Percentiles rank a stretch among this genome's conserved stretches.
Evolutionary conservation across 2,329 filamentous ascomycete genomes (phyloP).

Genomic region (Diaporthe sp.): DNA sequence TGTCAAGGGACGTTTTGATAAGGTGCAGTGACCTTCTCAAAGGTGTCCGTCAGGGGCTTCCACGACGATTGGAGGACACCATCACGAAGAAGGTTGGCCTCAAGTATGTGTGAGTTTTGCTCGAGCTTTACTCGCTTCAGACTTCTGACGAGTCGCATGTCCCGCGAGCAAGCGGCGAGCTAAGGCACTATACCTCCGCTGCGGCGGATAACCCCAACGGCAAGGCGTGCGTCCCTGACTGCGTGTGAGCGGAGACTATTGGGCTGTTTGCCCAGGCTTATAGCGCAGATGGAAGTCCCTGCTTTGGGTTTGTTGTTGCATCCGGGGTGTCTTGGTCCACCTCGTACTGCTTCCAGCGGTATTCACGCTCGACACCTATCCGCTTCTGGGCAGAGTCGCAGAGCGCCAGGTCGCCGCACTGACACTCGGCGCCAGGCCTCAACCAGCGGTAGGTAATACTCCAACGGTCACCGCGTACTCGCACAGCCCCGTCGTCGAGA

Average conservation of each 20-base stretch:
- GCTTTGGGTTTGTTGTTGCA: background rate
- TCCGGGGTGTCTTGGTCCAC: constrained; percentile 17
- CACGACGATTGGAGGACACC: constrained; percentile 8
- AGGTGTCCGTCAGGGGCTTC: background rate
- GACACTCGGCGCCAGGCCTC: constrained; percentile 60
- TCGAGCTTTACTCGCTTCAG: constrained; percentile 28
- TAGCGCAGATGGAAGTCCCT: background rate
- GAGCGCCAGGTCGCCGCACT: constrained; percentile 63
- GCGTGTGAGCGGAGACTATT: background rate
- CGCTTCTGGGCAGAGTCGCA: constrained; percentile 66
- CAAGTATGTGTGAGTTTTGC: constrained; percentile 24
- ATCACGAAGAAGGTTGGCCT: constrained; percentile 24
- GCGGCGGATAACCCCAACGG: constrained; percentile 14
- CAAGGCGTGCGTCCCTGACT: background rate
- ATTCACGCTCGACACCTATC: constrained; percentile 63
- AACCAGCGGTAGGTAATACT: constrained; percentile 70
- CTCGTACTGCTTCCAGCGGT: constrained; percentile 59
- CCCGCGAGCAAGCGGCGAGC: background rate
- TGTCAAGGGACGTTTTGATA: constrained; percentile 16
- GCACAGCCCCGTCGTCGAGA: constrained; percentile 55
- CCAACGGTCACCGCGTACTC: constrained; percentile 62
- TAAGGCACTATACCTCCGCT: background rate
- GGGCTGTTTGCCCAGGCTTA: background rate
- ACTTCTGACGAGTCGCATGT: constrained; percentile 34
- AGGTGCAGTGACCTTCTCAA: constrained; percentile 15